phyloP scores from a whole-genome alignment of 768 basidiomycete species.

The Auricularia heimuer region DNA sequence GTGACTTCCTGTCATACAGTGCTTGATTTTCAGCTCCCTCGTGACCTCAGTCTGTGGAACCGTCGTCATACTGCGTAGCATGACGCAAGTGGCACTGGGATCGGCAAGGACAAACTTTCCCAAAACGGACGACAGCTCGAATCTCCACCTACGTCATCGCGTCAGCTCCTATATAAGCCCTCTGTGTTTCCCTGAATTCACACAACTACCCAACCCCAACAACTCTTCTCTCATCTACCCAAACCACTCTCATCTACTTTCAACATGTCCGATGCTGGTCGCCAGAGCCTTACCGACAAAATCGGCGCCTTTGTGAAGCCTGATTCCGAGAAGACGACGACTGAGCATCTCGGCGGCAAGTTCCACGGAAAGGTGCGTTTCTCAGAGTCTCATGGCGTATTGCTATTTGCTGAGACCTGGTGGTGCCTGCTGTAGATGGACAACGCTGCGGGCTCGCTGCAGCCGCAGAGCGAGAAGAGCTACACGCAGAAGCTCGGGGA shows the following conservation, averaged over 20 bases:
- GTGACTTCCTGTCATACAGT: too few relatives aligned
- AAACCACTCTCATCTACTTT: neutral
- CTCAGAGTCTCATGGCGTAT: too few relatives aligned
- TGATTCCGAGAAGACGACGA: constrained; percentile 46
- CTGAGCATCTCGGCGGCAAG: constrained; percentile 41
- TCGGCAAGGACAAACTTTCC: too few relatives aligned
- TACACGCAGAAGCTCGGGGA: constrained; percentile 40
- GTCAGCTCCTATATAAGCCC: too few relatives aligned
- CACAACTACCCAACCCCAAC: neutral
- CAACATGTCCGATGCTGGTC: constrained; percentile 26
- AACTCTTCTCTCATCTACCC: neutral
- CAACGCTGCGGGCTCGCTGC: constrained; percentile 35
- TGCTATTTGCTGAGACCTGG: too few relatives aligned
- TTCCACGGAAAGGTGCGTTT: constrained; percentile 29
- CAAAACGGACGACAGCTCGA: too few relatives aligned
- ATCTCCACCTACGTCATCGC: too few relatives aligned
- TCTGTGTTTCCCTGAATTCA: too few relatives aligned
- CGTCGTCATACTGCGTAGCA: too few relatives aligned
- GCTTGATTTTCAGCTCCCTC: too few relatives aligned
- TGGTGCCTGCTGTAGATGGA: constrained; percentile 20
- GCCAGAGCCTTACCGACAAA: constrained; percentile 54
- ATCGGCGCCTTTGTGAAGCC: constrained; percentile 43
- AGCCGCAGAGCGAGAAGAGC: constrained; percentile 51
- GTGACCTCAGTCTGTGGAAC: too few relatives aligned
- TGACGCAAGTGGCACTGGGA: too few relatives aligned